phyloP scores from a whole-genome alignment of 116 monocot genomes.

The Thalassia testudinum region DNA sequence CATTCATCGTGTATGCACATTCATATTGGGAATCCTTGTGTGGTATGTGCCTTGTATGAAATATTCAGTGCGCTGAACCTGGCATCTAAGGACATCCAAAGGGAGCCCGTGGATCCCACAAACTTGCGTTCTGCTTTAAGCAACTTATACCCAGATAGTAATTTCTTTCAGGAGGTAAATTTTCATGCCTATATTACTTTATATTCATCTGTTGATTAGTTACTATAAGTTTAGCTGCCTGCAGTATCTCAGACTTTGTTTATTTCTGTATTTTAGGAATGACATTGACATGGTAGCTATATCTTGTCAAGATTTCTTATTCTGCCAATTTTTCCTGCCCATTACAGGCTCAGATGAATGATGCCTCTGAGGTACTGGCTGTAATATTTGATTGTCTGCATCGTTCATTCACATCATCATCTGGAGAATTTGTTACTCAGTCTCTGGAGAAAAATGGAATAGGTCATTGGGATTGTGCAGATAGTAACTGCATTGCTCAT shows the following conservation, averaged over 20 bases:
- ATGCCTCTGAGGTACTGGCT: conserved; percentile 93
- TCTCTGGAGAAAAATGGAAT: conserved; percentile 26
- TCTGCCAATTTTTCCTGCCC: background rate
- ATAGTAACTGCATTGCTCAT: conserved; percentile 62
- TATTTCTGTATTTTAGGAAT: no score
- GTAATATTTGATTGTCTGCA: conserved; percentile 89
- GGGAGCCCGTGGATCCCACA: conserved; percentile 63
- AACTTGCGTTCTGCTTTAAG: conserved; percentile 69
- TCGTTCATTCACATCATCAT: conserved; percentile 35
- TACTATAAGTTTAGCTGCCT: no score
- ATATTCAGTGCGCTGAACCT: conserved; percentile 56
- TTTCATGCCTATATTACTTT: no score
- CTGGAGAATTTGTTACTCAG: conserved; percentile 16
- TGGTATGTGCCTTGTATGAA: conserved; percentile 69
- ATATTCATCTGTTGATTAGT: no score
- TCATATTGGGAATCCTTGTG: conserved; percentile 78
- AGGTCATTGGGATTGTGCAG: conserved; percentile 72
- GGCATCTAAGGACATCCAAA: conserved; percentile 26
- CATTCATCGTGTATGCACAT: conserved; percentile 26
- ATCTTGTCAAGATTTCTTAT: no score
- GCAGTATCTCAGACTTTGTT: no score
- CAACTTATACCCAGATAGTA: conserved; percentile 82
- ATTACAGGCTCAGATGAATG: conserved; percentile 86
- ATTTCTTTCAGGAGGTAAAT: conserved; percentile 90
- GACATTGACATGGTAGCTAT: no score